These are phyloP conservation scores for Mortierella sp. DNA, from an alignment of 371 early-diverging fungal species.

Conservation along the genomic window DNA sequence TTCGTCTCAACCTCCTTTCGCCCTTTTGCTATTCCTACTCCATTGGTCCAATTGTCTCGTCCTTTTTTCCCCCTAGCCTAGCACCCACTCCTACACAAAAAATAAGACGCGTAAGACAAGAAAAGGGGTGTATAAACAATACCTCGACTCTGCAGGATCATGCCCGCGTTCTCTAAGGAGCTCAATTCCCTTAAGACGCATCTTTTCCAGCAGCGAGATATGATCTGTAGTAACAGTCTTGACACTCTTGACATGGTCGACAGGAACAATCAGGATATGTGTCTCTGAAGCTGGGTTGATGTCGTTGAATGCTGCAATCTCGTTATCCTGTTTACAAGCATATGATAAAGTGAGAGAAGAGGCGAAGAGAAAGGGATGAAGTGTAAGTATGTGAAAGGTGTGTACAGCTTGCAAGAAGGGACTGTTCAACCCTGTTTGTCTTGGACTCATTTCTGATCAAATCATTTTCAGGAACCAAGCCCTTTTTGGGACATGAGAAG, in stretches of 20 bases:
- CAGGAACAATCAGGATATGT: constrained; percentile 67
- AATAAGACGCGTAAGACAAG: neutral
- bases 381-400: too few species aligned
- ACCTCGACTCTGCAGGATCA: constrained; percentile 42
- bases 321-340: constrained; percentile 56
- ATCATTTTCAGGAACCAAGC: neutral
- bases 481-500: neutral
- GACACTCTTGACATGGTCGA: constrained; percentile 55
- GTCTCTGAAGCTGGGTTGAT: constrained; percentile 62
- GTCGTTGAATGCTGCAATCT: constrained; percentile 67
- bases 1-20: neutral
- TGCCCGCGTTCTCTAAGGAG: constrained; percentile 37
- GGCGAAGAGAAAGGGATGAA: neutral
- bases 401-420: too few species aligned
- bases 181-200: constrained; percentile 39
- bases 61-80: too few species aligned
- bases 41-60: neutral
- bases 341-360: neutral
- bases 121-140: neutral
- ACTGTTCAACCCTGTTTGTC: too few species aligned
- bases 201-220: constrained; percentile 31
- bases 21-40: neutral
- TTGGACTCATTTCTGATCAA: too few species aligned
- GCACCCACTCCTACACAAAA: neutral
- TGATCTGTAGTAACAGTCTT: constrained; percentile 36